Evolutionary conservation across 345 rosid species (phyloP), one percentile per base, ranked within the genome.

Genomic region (Rhizophora apiculata): DNA sequence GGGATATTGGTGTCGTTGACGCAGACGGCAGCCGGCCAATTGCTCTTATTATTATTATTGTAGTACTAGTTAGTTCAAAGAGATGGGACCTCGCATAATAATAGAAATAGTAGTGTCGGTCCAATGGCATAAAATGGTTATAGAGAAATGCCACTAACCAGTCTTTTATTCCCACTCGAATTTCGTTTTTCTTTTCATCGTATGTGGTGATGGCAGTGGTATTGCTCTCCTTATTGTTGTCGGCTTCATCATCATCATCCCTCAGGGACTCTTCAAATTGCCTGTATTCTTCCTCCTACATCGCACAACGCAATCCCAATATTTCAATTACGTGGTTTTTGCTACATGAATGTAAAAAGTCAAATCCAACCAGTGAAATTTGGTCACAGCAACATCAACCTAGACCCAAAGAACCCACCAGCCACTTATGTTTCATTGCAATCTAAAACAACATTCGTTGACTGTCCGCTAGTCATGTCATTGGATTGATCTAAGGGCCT

Each of bases 131-230:
- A 39, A 13, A 13, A 43, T 13, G 39, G 24, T 7, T 48, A n/a
- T 15, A 8, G 13, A 63, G 46, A 78, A 77, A 72, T 68, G 30
- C 9, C 24, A 79, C 88, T 81, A 9, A 93, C 98, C 96, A 90
- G 79, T 93, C 96, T 76, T 84, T 90, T 20, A 90, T 83, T 34
- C 95, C 96, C 31, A 87, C 71, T 0, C 88, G 82, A 56, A 82
- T 81, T 83, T 88, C 87, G 2, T 67, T 68, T 63, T 68, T 82
- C 26, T 32, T 39, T 18, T 65, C 32, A 53, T 66, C 52, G 52
- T 49, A 31, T 34, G 37, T 30, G 24, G 34, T 51, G 37, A 16
- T 20, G 22, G 31, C 62, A 46, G 56, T 11, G 19, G 21, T 49
- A 56, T 65, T 60, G 6, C 51, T 56, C 56, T 68, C 71, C 65